Evolutionary conservation across 75 land plant genomes (phyloP).

Genomic region (Cupressus sempervirens): DNA sequence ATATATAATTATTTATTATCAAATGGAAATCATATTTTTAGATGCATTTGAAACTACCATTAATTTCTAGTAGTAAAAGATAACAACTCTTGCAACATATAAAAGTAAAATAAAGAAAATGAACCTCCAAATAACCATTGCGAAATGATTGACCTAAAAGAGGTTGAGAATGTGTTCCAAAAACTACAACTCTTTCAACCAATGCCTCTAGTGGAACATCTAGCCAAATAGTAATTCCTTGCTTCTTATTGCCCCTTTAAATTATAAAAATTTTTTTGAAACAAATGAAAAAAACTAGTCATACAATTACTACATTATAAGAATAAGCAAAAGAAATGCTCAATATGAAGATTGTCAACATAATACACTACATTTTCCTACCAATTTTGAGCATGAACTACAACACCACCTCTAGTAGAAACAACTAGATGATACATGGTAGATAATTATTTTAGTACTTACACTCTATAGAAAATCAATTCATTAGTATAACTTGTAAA

Average conservation of each 20-base stretch:
- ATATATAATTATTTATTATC: background rate
- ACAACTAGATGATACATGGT: conserved; percentile 61
- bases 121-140: no score
- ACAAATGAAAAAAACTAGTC: background rate
- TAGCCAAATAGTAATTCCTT: conserved; percentile 80
- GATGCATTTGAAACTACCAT: background rate
- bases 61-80: no score
- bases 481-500: background rate
- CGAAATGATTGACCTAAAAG: no score
- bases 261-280: no score
- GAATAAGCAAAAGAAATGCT: background rate
- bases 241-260: conserved; percentile 64
- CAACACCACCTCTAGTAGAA: conserved; percentile 98
- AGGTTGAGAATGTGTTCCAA: no score
- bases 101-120: no score
- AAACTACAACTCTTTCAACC: conserved; percentile 71
- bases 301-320: background rate
- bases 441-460: conserved; percentile 67
- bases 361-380: no score
- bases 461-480: conserved; percentile 48
- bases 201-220: conserved; percentile 93
- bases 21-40: background rate
- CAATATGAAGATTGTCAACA: no score
- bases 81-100: no score
- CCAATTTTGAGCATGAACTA: conserved; percentile 72